These are phyloP conservation scores for Xanthoconium separans DNA, from an alignment of 1,284 basidiomycete genomes.

Conservation along the genomic window DNA sequence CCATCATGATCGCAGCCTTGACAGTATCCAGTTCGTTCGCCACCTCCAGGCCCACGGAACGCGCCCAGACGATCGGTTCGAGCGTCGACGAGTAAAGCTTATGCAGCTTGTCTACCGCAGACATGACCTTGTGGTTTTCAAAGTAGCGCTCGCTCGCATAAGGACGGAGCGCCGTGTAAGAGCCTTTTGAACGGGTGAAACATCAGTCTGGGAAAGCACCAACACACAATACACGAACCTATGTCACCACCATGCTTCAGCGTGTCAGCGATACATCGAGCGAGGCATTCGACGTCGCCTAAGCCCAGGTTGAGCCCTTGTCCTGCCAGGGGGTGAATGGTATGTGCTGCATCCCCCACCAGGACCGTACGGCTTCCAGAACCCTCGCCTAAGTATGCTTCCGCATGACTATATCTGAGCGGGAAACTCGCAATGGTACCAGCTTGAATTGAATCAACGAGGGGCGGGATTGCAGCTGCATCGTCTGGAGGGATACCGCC, in stretches of 20 bases:
- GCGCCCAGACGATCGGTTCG: slow-evolving; percentile 77
- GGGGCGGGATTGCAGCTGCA: slow-evolving; percentile 69
- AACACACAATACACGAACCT: slow-evolving; percentile 45
- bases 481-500: slow-evolving; percentile 63
- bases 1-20: slow-evolving; percentile 81
- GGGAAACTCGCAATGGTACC: slow-evolving; percentile 91
- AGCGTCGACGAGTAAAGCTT: slow-evolving; percentile 74
- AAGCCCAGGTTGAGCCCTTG: slow-evolving; percentile 96
- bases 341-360: slow-evolving; percentile 96
- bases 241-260: slow-evolving; percentile 73
- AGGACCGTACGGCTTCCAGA: slow-evolving; percentile 74
- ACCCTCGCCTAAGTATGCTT: slow-evolving; percentile 80
- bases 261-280: slow-evolving; percentile 58
- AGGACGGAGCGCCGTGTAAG: slow-evolving; percentile 69
- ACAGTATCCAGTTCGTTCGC: slow-evolving; percentile 84
- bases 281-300: slow-evolving; percentile 76
- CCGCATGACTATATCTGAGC: slow-evolving; percentile 84
- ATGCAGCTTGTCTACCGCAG: slow-evolving; percentile 85
- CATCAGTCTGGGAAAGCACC: neutral
- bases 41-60: slow-evolving; percentile 86
- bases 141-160: slow-evolving; percentile 84
- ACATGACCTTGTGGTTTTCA: slow-evolving; percentile 82
- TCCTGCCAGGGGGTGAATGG: slow-evolving; percentile 94
- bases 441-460: slow-evolving; percentile 70
- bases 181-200: slow-evolving; percentile 46